Percentiles rank a stretch among this genome's conserved stretches.
These are phyloP conservation scores for Emericellopsis cladophorae DNA, from an alignment of 2,329 filamentous ascomycete genomes.

Conservation along the genomic window DNA sequence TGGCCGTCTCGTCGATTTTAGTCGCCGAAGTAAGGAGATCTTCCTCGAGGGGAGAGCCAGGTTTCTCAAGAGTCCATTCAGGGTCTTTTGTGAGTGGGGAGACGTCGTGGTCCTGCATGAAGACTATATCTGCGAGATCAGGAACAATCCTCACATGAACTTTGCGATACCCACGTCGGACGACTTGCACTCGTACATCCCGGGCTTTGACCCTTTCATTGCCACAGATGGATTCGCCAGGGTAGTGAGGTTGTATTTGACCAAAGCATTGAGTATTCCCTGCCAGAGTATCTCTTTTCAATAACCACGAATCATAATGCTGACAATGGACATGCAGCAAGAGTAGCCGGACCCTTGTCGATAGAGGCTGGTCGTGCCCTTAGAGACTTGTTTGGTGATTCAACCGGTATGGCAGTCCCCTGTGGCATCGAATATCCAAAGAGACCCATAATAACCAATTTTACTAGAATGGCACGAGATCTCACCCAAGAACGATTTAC, in stretches of 20 bases:
- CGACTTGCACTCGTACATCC: slow-evolving; percentile 3
- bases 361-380: background rate
- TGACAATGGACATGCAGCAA: background rate
- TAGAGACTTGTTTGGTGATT: background rate
- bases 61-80: background rate
- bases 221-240: background rate
- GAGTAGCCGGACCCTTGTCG: background rate
- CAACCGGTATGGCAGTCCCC: background rate
- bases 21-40: slow-evolving; percentile 1
- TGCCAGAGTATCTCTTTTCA: background rate
- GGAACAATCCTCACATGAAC: slow-evolving; percentile 1
- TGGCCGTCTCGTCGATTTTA: slow-evolving; percentile 1
- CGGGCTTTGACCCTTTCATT: slow-evolving; percentile 2
- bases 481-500: background rate
- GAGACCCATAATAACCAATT: background rate
- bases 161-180: slow-evolving; percentile 2
- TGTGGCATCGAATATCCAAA: background rate
- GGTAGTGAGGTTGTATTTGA: slow-evolving; percentile 1
- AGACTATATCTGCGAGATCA: slow-evolving; percentile 1
- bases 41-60: background rate
- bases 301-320: background rate
- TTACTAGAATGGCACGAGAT: background rate
- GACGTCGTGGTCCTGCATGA: slow-evolving; percentile 1
- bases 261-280: slow-evolving; percentile 1
- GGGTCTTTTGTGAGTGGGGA: slow-evolving; percentile 2